Evolutionary conservation across 1,284 basidiomycete species (phyloP).

Genomic region (Athelia psychrophila): DNA sequence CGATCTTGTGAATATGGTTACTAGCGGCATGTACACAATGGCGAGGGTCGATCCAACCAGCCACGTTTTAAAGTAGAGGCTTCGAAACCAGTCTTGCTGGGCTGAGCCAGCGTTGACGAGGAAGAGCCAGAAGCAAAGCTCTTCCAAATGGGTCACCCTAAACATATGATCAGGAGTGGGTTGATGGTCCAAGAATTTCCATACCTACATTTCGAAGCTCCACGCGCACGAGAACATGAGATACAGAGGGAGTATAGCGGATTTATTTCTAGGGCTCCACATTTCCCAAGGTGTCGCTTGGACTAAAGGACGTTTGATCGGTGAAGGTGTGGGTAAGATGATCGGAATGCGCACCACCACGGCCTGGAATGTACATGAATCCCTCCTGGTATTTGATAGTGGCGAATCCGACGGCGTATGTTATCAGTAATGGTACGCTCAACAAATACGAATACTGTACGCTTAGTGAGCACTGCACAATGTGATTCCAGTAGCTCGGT

Average conservation of each 20-base stretch:
- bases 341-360: conserved; percentile 46
- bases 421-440: conserved; percentile 55
- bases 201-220: conserved; percentile 68
- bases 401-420: conserved; percentile 60
- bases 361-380: conserved; percentile 39
- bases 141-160: conserved; percentile 78
- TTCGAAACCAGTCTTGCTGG: conserved; percentile 74
- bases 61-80: conserved; percentile 70
- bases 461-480: no score
- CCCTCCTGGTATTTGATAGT: conserved; percentile 72
- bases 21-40: conserved; percentile 62
- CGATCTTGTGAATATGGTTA: conserved; percentile 56
- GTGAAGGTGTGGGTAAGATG: not conserved
- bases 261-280: conserved; percentile 47
- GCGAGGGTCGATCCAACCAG: conserved; percentile 58
- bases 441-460: conserved; percentile 68
- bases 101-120: conserved; percentile 59
- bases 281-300: conserved; percentile 57
- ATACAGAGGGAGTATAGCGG: conserved; percentile 59
- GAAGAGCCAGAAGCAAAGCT: conserved; percentile 82
- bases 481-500: not conserved
- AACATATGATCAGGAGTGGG: not conserved
- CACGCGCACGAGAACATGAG: conserved; percentile 62
- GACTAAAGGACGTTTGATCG: conserved; percentile 35
- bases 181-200: not conserved